Conservation (phyloP, 2,329 filamentous ascomycete species). For the Fusarium nanum region DNA sequence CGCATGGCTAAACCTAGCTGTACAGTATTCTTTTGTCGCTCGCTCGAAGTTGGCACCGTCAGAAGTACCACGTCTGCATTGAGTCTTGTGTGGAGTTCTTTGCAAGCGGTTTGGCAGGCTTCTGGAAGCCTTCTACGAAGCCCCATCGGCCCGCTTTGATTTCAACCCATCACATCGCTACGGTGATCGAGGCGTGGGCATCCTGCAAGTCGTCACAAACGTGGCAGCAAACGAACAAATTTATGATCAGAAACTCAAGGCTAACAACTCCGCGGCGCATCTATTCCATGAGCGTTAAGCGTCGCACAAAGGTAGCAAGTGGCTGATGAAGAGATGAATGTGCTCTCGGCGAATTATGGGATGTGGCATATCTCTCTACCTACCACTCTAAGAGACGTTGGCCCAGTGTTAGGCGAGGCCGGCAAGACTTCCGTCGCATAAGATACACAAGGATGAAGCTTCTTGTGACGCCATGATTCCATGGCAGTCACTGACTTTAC, state of each 20-base stretch:
- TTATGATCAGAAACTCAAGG: background rate
- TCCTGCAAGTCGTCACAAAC: slow-evolving; percentile 17
- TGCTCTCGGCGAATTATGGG: slow-evolving; percentile 20
- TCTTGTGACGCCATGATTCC: slow-evolving; percentile 26
- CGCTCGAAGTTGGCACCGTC: slow-evolving; percentile 20
- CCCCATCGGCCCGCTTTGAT: slow-evolving; percentile 38
- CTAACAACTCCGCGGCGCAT: background rate
- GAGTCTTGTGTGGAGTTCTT: slow-evolving; percentile 17
- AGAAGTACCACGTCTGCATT: slow-evolving; percentile 19
- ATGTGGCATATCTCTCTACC: slow-evolving; percentile 12
- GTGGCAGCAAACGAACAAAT: slow-evolving; percentile 14
- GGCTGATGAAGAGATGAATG: background rate
- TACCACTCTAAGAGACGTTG: slow-evolving; percentile 25
- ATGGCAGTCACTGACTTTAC: slow-evolving; percentile 25
- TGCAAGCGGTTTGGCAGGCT: slow-evolving; percentile 35
- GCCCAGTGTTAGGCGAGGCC: slow-evolving; percentile 41
- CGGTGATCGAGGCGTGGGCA: slow-evolving; percentile 34
- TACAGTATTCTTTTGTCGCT: slow-evolving; percentile 31
- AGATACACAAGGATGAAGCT: slow-evolving; percentile 26
- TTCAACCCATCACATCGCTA: slow-evolving; percentile 34
- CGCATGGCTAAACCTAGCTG: slow-evolving; percentile 2
- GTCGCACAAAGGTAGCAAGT: background rate
- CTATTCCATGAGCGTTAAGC: background rate
- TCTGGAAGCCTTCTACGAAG: slow-evolving; percentile 49
- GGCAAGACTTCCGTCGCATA: slow-evolving; percentile 39